Evolutionary conservation across 352 stramenopile genomes (phyloP), one percentile per base, ranked within the genome.

Genomic region (Phytophthora tentaculata): DNA sequence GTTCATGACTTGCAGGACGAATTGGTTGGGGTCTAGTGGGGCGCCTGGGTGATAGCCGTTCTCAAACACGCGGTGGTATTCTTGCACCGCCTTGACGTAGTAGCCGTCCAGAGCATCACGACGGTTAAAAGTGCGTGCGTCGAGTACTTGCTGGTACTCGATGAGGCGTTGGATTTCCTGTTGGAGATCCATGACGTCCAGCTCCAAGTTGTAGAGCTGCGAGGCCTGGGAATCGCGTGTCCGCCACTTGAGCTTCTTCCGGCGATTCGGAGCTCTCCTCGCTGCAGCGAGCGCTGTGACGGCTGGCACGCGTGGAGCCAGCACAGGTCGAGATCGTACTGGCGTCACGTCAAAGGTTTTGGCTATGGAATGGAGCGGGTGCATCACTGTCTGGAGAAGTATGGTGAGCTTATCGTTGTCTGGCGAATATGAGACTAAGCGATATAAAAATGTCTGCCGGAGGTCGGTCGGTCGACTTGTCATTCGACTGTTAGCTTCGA

Each of bases 1-100:
- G 49, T 86, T 73, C 73, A 89, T 89, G 24, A 82, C 64, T 29
- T 67, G 47, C 39, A 56, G 56, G 24, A 91, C 19, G 52, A 87
- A 91, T 28, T 80, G 64, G 32, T 59, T 52, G 7, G 68, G 67
- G 39, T 79, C 58, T 20, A 74, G 35, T 2, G 32, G 22, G 28
- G 55, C 61, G 32, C 35, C 74, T 17, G 59, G 63, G 22, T 69
- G 57, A 49, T 86, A 91, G 2, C 83, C 83, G 41, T 82, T 69
- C 53, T 79, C 63, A 50, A 90, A 90, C 26, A 91, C 71, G 4
- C 64, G 74, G 59, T 84, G 79, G 44, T 91, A 91, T 54, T 90
- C 81, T 45, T 67, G 62, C 26, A 91, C 73, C 1, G 63, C 64
- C 45, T 82, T 81, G 35, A 80, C 68, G 56, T 77, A 88, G 29